These are phyloP conservation scores for Cnidoscolus chayamansa DNA, from an alignment of 441 rosid genomes.

Conservation along the genomic window DNA sequence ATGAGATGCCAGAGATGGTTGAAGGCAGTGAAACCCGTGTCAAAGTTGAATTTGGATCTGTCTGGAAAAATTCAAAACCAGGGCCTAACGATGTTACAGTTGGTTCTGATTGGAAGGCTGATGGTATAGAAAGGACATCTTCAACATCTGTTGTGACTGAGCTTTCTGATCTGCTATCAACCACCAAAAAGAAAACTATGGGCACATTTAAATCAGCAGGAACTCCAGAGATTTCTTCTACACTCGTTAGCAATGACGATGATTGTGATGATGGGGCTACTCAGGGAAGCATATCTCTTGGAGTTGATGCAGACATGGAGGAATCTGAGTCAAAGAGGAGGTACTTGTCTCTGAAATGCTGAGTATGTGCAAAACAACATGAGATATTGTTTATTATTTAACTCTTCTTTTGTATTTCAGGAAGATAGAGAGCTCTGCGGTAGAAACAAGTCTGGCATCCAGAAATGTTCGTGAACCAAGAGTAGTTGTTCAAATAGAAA, in stretches of 20 bases:
- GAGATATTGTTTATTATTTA: not conserved
- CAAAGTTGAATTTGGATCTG: constrained; percentile 36
- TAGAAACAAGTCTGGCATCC: constrained; percentile 50
- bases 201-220: constrained; percentile 39
- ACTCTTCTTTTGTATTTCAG: constrained; percentile 25
- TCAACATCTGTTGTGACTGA: constrained; percentile 52
- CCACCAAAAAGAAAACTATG: constrained; percentile 33
- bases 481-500: constrained; percentile 68
- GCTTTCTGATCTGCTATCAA: constrained; percentile 44
- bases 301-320: constrained; percentile 40
- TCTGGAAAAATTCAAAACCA: constrained; percentile 38
- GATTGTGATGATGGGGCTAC: constrained; percentile 53
- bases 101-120: constrained; percentile 34
- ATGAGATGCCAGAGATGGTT: constrained; percentile 36
- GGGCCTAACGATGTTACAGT: constrained; percentile 34
- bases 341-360: constrained; percentile 26
- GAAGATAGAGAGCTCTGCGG: constrained; percentile 46
- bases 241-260: constrained; percentile 50
- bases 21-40: constrained; percentile 31
- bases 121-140: constrained; percentile 43
- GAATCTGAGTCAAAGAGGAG: constrained; percentile 62
- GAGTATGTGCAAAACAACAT: not conserved
- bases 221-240: constrained; percentile 52
- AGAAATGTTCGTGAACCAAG: constrained; percentile 58
- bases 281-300: constrained; percentile 39